Percentiles rank a stretch among this genome's conserved stretches.
Conservation (phyloP, 2,329 filamentous ascomycete genomes). For the Talaromyces islandicus region DNA sequence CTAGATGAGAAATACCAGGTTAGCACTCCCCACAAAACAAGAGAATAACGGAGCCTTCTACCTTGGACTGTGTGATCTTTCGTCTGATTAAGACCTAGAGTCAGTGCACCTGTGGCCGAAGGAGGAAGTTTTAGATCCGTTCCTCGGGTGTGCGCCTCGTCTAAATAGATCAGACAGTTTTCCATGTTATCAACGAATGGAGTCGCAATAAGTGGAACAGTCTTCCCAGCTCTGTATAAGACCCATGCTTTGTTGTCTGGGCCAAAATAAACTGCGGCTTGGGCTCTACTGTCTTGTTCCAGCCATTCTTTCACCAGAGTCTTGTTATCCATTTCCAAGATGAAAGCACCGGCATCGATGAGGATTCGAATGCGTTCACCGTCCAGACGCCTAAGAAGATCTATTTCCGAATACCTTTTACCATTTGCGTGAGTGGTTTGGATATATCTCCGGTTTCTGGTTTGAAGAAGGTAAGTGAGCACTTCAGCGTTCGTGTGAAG, state of each 20-base stretch:
- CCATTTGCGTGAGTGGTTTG: slow-evolving; percentile 23
- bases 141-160: slow-evolving; percentile 57
- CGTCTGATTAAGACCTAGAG: slow-evolving; percentile 50
- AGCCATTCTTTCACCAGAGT: slow-evolving; percentile 49
- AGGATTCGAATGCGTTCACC: slow-evolving; percentile 44
- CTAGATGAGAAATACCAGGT: slow-evolving; percentile 26
- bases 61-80: slow-evolving; percentile 60
- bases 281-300: slow-evolving; percentile 35
- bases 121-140: slow-evolving; percentile 54
- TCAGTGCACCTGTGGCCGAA: slow-evolving; percentile 47
- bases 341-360: slow-evolving; percentile 60
- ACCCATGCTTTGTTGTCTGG: slow-evolving; percentile 42
- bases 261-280: slow-evolving; percentile 52
- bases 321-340: slow-evolving; percentile 56
- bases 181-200: slow-evolving; percentile 51
- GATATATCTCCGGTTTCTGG: slow-evolving; percentile 46
- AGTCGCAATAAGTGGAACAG: slow-evolving; percentile 46
- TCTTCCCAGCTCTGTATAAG: slow-evolving; percentile 32
- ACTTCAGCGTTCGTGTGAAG: slow-evolving; percentile 60
- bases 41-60: slow-evolving; percentile 20
- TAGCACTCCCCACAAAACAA: not conserved
- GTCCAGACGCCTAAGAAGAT: slow-evolving; percentile 40
- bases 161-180: slow-evolving; percentile 53
- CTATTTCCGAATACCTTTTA: slow-evolving; percentile 39
- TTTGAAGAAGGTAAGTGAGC: slow-evolving; percentile 51